These are phyloP conservation scores for Lodderomyces elongisporus DNA, from an alignment of 1,139 yeast genomes.

Conservation along the genomic window DNA sequence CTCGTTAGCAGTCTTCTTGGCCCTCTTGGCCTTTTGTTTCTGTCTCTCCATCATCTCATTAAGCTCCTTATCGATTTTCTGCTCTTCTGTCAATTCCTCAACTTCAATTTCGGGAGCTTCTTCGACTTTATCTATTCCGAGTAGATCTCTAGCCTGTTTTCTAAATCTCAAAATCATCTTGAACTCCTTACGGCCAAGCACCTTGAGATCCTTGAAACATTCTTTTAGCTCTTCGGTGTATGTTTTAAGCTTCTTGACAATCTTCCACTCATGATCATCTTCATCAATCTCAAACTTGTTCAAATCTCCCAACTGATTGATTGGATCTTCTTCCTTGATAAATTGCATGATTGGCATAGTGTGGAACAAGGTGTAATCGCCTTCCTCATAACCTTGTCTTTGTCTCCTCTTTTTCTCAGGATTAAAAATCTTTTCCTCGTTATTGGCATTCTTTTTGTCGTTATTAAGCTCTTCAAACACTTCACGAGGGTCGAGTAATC, in stretches of 20 bases:
- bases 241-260: constrained; percentile 63
- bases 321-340: constrained; percentile 74
- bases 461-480: constrained; percentile 90
- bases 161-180: constrained; percentile 82
- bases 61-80: constrained; percentile 80
- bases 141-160: constrained; percentile 71
- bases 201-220: constrained; percentile 87
- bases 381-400: constrained; percentile 93
- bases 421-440: constrained; percentile 87
- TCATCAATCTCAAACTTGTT: constrained; percentile 51
- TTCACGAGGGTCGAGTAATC: constrained; percentile 83
- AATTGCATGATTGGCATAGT: constrained; percentile 74
- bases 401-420: constrained; percentile 88
- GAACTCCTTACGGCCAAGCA: constrained; percentile 90
- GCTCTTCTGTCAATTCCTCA: constrained; percentile 79
- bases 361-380: constrained; percentile 76
- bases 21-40: constrained; percentile 65
- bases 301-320: constrained; percentile 70
- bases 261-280: constrained; percentile 67
- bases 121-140: constrained; percentile 61
- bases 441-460: constrained; percentile 55
- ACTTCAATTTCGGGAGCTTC: constrained; percentile 51
- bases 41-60: constrained; percentile 69
- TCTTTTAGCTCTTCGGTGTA: constrained; percentile 75
- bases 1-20: constrained; percentile 78